Conservation (phyloP, 1,284 basidiomycete genomes). For the Fomitopsis palustris region DNA sequence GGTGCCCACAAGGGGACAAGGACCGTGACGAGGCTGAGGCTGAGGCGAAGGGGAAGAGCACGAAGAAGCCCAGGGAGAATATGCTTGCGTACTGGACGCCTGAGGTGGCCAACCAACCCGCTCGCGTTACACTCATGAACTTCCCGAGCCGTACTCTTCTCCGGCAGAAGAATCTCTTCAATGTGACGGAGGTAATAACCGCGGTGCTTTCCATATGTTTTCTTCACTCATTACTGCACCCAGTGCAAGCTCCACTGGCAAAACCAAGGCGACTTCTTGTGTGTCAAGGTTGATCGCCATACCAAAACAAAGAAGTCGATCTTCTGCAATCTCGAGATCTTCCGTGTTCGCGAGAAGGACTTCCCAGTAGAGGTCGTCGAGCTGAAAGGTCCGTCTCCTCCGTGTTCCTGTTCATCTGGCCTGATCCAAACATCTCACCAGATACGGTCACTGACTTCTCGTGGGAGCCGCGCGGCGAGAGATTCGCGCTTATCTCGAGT, state of each 20-base stretch:
- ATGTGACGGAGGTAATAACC: slow-evolving; percentile 85
- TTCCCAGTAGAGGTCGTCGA: slow-evolving; percentile 98
- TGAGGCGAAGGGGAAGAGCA: slow-evolving; percentile 43
- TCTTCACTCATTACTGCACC: not conserved
- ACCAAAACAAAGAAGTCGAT: slow-evolving; percentile 99
- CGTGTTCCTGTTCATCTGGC: slow-evolving; percentile 1
- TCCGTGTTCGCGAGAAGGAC: slow-evolving; percentile 97
- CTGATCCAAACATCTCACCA: slow-evolving; percentile 28
- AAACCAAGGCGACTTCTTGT: slow-evolving; percentile 97
- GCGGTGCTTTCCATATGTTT: slow-evolving; percentile 23
- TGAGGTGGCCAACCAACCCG: slow-evolving; percentile 95
- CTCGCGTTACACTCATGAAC: slow-evolving; percentile 89
- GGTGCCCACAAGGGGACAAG: slow-evolving; percentile 93
- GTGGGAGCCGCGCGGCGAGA: slow-evolving; percentile 96
- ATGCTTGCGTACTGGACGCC: slow-evolving; percentile 98
- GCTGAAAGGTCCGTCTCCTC: slow-evolving; percentile 72
- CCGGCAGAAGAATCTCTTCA: slow-evolving; percentile 97
- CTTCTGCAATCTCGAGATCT: slow-evolving; percentile 98
- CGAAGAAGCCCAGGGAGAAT: slow-evolving; percentile 79
- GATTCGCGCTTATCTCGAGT: slow-evolving; percentile 95
- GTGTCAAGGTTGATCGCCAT: slow-evolving; percentile 99
- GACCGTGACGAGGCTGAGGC: slow-evolving; percentile 76
- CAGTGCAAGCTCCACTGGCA: slow-evolving; percentile 99
- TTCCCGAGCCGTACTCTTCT: slow-evolving; percentile 86
- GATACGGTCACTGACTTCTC: slow-evolving; percentile 97